These are phyloP conservation scores for Groenewaldozyma auringiensis DNA, from an alignment of 1,139 yeast species.

Conservation along the genomic window DNA sequence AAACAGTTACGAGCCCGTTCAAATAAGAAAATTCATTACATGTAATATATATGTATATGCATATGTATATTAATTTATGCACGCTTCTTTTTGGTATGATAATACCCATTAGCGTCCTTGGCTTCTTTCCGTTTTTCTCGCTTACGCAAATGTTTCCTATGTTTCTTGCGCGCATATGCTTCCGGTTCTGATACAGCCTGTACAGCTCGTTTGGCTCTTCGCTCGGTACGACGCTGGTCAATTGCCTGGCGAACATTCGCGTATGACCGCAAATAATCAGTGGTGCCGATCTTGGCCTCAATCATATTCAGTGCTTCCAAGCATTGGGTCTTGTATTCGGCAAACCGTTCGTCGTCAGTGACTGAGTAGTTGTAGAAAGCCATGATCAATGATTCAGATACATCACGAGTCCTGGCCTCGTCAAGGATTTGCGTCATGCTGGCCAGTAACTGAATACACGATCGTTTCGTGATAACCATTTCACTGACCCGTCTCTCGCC, in stretches of 20 bases:
- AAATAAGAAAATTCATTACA: too few species aligned
- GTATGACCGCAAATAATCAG: slow-evolving; percentile 59
- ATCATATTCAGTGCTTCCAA: slow-evolving; percentile 63
- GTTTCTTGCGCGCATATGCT: slow-evolving; percentile 63
- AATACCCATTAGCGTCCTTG: slow-evolving; percentile 71
- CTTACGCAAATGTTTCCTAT: slow-evolving; percentile 64
- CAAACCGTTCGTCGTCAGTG: slow-evolving; percentile 36
- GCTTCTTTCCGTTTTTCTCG: slow-evolving; percentile 64
- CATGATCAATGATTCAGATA: slow-evolving; percentile 36
- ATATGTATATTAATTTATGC: too few species aligned
- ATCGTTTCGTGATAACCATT: slow-evolving; percentile 52
- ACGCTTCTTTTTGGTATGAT: slow-evolving; percentile 51
- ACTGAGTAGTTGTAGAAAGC: slow-evolving; percentile 52
- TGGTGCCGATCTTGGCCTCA: slow-evolving; percentile 63
- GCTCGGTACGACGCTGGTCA: slow-evolving; percentile 57
- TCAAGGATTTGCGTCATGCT: slow-evolving; percentile 24
- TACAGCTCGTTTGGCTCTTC: slow-evolving; percentile 69
- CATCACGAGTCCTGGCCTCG: slow-evolving; percentile 12
- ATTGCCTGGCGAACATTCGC: slow-evolving; percentile 57
- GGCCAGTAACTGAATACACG: slow-evolving; percentile 40
- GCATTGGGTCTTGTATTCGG: slow-evolving; percentile 52
- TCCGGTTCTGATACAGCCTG: slow-evolving; percentile 78
- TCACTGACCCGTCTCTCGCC: slow-evolving; percentile 51
- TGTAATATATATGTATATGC: too few species aligned
- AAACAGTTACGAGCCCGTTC: neutral